These are phyloP conservation scores for Pyrenophora graminea DNA, from an alignment of 2,329 filamentous ascomycete genomes.

Conservation along the genomic window DNA sequence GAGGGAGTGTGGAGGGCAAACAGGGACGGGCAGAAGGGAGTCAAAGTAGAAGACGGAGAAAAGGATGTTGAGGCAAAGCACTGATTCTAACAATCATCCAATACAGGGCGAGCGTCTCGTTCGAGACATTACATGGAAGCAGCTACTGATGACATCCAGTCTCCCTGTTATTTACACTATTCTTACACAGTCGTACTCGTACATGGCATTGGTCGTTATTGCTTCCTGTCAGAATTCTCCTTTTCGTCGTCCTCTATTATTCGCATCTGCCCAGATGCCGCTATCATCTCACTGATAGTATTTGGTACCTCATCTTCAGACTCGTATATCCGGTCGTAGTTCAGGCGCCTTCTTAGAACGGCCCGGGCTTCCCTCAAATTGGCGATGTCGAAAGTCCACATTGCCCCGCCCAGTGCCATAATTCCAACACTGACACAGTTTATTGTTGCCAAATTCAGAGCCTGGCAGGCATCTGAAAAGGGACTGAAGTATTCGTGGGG, in stretches of 20 bases:
- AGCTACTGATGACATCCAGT: too few species aligned
- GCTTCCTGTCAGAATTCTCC: slow-evolving; percentile 11
- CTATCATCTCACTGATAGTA: slow-evolving; percentile 38
- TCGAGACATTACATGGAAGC: too few species aligned
- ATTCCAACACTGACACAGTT: slow-evolving; percentile 79
- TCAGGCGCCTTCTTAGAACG: slow-evolving; percentile 62
- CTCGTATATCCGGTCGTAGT: slow-evolving; percentile 59
- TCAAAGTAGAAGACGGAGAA: slow-evolving; percentile 47
- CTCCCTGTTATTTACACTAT: slow-evolving; percentile 26
- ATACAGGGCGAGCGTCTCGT: too few species aligned
- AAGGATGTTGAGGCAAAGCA: slow-evolving; percentile 2
- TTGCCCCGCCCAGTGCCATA: slow-evolving; percentile 71
- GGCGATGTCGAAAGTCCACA: slow-evolving; percentile 76
- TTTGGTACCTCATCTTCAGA: slow-evolving; percentile 38
- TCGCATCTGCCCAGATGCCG: slow-evolving; percentile 52
- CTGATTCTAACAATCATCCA: too few species aligned
- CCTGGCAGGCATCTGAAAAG: slow-evolving; percentile 76
- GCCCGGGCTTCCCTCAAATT: slow-evolving; percentile 58
- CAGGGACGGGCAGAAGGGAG: slow-evolving; percentile 68
- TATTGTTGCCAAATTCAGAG: slow-evolving; percentile 82
- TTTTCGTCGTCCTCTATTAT: slow-evolving; percentile 23
- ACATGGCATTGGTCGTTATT: slow-evolving; percentile 19
- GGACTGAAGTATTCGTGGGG: slow-evolving; percentile 60
- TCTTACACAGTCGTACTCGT: slow-evolving; percentile 28
- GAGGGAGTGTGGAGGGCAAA: slow-evolving; percentile 88